Percentiles rank a stretch among this genome's conserved stretches.
Conservation (phyloP, 805 yeast genomes). For the Yarrowia keelungensis region DNA sequence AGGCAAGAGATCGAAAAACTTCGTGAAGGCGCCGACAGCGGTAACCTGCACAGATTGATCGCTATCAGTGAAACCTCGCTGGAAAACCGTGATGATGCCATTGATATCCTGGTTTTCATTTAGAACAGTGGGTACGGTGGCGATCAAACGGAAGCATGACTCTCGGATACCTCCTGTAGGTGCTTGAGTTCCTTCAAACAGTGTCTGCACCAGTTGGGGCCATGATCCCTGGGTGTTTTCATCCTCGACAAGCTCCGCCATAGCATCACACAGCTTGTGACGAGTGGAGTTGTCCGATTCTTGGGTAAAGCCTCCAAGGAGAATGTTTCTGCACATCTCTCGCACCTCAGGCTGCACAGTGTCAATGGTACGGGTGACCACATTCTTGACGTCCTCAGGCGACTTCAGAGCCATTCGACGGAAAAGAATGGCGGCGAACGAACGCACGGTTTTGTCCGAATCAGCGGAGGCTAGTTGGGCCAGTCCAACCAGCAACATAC, state of each 20-base stretch:
- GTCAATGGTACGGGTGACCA: conserved; percentile 81
- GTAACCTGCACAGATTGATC: conserved; percentile 87
- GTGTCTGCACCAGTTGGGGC: conserved; percentile 80
- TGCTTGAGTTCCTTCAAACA: conserved; percentile 68
- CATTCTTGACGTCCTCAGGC: conserved; percentile 68
- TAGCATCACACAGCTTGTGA: conserved; percentile 92
- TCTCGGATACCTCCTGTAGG: conserved; percentile 77
- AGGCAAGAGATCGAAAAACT: conserved; percentile 83
- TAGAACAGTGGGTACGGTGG: conserved; percentile 81
- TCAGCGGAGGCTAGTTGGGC: conserved; percentile 79
- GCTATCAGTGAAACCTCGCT: conserved; percentile 78
- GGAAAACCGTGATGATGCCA: conserved; percentile 71
- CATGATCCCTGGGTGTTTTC: conserved; percentile 55
- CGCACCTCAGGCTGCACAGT: conserved; percentile 65
- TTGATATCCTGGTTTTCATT: conserved; percentile 60
- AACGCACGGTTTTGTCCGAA: conserved; percentile 60
- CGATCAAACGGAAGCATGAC: conserved; percentile 86
- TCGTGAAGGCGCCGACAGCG: conserved; percentile 90
- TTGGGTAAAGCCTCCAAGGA: conserved; percentile 75
- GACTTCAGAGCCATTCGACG: conserved; percentile 83
- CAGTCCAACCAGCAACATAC: conserved; percentile 72
- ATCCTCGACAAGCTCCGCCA: conserved; percentile 77
- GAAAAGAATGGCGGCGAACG: conserved; percentile 86
- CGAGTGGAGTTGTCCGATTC: conserved; percentile 78
- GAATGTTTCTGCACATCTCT: conserved; percentile 65